Evolutionary conservation across 2,329 filamentous ascomycete genomes (phyloP), one percentile per base, ranked within the genome.

Genomic region (Botryosphaeria dothidea): DNA sequence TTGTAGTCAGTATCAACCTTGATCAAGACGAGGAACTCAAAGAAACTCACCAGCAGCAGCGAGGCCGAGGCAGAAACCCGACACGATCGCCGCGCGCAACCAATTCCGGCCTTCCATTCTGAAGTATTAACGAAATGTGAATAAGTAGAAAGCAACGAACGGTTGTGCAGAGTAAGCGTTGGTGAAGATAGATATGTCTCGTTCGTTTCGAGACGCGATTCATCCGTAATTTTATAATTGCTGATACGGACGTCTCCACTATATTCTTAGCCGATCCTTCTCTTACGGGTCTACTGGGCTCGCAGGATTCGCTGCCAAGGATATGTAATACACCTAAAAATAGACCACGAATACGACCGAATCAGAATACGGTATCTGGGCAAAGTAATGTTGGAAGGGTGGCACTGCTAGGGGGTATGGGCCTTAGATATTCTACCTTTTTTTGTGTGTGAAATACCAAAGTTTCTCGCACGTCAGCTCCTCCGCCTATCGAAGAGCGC

Each of bases 161-260:
- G 52, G 36, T 57, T 9, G 52, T 43, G 52, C 23, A 27, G 25
- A 43, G 52, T 11, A 5, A 38, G 36, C 36, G 52, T 13, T 57
- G 52, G 52, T 15, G 23, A 57, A 41, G 52, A 29, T 29, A 29
- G 36, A 27, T 43, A 57, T 29, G 21, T 19, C 21, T 57, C 34
- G 21, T 56, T 25, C 36, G 13, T 13, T 41, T 17, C 5, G 2
- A 19, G 52, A 29, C 17, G 23, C 34, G 52, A 43, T 27, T 27
- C 17, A 19, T 57, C 52, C 52, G 36, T 57, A 57, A 43, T 29
- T 19, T 43, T 57, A 57, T 57, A 43, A 57, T 43, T 21, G n/a
- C 15, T 43, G 52, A 57, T 43, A 57, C 36, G 31, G 19, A 57
- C 52, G 52, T 27, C 52, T 57, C 52, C 52, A 57, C 52, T 41